Evolutionary conservation across 257 asterid species (phyloP).

Genomic region (Solanum corneliomulleri): DNA sequence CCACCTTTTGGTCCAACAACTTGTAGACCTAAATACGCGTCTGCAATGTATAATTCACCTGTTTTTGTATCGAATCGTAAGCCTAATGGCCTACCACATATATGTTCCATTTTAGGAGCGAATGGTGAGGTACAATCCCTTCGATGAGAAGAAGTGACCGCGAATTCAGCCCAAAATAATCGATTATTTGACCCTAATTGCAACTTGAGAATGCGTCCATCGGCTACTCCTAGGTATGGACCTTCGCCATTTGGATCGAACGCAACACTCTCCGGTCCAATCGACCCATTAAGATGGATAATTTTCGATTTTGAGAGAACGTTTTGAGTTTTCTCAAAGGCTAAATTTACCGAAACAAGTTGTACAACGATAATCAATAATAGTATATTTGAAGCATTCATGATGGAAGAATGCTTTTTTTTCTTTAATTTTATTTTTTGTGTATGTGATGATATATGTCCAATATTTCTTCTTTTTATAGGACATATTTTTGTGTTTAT

Average conservation of each 20-base stretch:
- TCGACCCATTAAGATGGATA: not conserved
- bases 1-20: constrained; percentile 60
- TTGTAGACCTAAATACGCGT: constrained; percentile 60
- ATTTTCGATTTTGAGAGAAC: not conserved
- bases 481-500: not conserved
- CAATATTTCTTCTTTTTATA: not conserved
- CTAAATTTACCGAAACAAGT: constrained; percentile 29
- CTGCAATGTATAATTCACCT: constrained; percentile 56
- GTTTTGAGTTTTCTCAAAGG: constrained; percentile 21
- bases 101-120: constrained; percentile 42
- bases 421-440: fast-evolving
- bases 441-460: not conserved
- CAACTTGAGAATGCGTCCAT: constrained; percentile 12
- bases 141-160: constrained; percentile 15
- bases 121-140: constrained; percentile 29
- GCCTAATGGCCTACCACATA: constrained; percentile 68
- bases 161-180: not conserved
- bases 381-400: constrained; percentile 25
- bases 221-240: constrained; percentile 11
- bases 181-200: not conserved
- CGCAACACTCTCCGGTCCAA: constrained; percentile 13
- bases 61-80: constrained; percentile 39
- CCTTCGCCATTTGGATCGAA: constrained; percentile 4
- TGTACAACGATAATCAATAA: not conserved
- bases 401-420: not conserved